Conservation (phyloP, 345 rosid genomes). For the Aegle marmelos region DNA sequence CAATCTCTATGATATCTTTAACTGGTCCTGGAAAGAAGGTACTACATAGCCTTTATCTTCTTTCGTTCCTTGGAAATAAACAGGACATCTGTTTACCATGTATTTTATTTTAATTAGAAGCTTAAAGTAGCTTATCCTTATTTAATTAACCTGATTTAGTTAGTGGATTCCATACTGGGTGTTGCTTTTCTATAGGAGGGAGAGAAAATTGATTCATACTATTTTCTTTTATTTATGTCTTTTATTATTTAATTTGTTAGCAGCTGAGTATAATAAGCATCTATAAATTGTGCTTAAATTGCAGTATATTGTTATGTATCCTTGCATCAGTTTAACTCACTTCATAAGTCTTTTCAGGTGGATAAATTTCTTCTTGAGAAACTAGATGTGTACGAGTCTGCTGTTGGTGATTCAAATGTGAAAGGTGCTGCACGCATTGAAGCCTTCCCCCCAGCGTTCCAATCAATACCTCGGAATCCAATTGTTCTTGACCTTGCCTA, state of each 20-base stretch:
- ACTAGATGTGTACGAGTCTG: slow-evolving; percentile 79
- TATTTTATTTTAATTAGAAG: background rate
- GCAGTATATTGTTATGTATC: background rate
- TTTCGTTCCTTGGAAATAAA: background rate
- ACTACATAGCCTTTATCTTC: slow-evolving; percentile 4
- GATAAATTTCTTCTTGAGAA: slow-evolving; percentile 76
- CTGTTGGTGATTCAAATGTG: slow-evolving; percentile 59
- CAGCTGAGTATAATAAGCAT: background rate
- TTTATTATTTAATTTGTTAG: background rate
- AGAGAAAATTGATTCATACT: background rate
- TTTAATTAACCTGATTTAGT: background rate
- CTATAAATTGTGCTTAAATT: background rate
- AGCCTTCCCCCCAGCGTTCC: slow-evolving; percentile 81
- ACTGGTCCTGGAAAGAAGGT: slow-evolving; percentile 65
- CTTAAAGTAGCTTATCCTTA: background rate
- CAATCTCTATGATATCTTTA: slow-evolving; percentile 70
- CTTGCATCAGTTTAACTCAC: background rate
- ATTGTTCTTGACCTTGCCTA: slow-evolving; percentile 86
- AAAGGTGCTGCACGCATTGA: slow-evolving; percentile 66
- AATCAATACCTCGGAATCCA: slow-evolving; percentile 69
- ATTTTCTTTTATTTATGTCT: background rate
- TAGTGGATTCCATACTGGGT: too few species aligned
- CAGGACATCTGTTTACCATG: background rate
- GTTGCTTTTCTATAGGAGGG: background rate
- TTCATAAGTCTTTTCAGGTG: slow-evolving; percentile 39